Base-by-base conservation (phyloP, 257 asterid genomes). In the Primulina eburnea region DNA sequence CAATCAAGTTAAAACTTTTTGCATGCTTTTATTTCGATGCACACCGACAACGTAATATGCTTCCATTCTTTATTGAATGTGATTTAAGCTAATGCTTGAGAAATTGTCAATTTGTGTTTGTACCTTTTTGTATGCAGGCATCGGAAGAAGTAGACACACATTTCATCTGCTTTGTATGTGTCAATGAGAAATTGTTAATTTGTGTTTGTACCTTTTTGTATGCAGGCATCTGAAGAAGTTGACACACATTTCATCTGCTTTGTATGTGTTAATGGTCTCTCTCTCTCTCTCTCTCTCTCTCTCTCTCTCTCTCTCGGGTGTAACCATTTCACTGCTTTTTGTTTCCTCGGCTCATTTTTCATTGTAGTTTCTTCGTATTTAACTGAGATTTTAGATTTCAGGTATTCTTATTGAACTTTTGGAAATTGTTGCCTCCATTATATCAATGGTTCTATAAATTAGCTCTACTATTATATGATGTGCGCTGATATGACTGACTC, bases 151-250 rank as follows among this genome's bases (percentile, higher is more conserved):
- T 90, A 50, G 82, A 89, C 75, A 83, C 95, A 4, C 99, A 90
- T 79, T 90, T 90, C 78, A 89, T 93, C 78, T 89, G 96, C 86
- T 93, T 87, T 78, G 8, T 88, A 24, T 90, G 94, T 68, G 84
- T 80, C 26, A 78, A 81, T 74, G 26, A 24, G 26, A 24, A 24
- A 24, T 24, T 24, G 26, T 24, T 24, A 24, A 24, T 24, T 24
- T 24, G 26, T 24, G 26, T 24, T 24, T 24, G 26, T 24, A 24
- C 26, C 26, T 24, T 24, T 24, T 24, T 24, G 26, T 24, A 24
- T 24, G 26, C 26, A 24, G 26, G 26, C 26, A 24, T 24, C 26
- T 24, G 26, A 24, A 24, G 26, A 24, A 24, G 26, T 24, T 24
- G 26, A 24, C 26, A 24, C 26, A 24, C 26, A 24, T 24, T 24